Percentiles rank a stretch among this genome's conserved stretches.
Evolutionary conservation across 441 rosid species (phyloP).

Genomic region (Mallotus japonicus): DNA sequence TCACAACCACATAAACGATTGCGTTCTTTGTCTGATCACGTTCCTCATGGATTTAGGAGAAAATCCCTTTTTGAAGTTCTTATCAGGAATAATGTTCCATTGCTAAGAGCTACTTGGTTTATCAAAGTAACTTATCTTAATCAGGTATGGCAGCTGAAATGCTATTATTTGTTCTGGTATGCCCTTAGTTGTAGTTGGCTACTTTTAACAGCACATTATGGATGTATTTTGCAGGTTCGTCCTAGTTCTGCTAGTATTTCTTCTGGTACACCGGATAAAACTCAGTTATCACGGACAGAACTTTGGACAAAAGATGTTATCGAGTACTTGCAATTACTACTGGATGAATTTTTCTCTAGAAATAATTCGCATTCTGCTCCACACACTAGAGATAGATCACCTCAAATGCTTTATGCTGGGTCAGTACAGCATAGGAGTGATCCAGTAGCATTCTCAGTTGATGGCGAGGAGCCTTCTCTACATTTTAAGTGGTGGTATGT

Average conservation of each 20-base stretch:
- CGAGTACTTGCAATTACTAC: conserved; percentile 81
- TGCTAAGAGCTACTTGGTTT: conserved; percentile 97
- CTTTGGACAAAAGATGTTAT: conserved; percentile 97
- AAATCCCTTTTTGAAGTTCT: conserved; percentile 87
- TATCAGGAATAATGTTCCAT: conserved; percentile 90
- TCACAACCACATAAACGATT: conserved; percentile 89
- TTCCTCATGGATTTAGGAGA: conserved; percentile 82
- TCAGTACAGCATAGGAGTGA: conserved; percentile 59
- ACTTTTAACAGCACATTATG: conserved; percentile 29
- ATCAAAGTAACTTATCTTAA: conserved; percentile 94
- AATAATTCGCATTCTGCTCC: conserved; percentile 61
- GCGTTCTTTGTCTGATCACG: conserved; percentile 84
- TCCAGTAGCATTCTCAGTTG: conserved; percentile 43
- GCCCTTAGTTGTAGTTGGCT: conserved; percentile 10
- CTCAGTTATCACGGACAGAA: conserved; percentile 76
- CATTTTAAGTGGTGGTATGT: conserved; percentile 96
- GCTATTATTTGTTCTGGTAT: neutral
- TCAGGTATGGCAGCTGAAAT: conserved; percentile 56
- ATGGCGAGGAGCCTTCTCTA: conserved; percentile 83
- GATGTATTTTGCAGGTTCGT: conserved; percentile 60
- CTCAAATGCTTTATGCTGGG: conserved; percentile 67
- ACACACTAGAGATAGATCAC: conserved; percentile 64
- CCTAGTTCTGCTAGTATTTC: conserved; percentile 59
- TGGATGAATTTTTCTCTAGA: conserved; percentile 74
- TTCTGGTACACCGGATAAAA: conserved; percentile 73